Conservation (phyloP, 257 asterid genomes). For the Plantago major region DNA sequence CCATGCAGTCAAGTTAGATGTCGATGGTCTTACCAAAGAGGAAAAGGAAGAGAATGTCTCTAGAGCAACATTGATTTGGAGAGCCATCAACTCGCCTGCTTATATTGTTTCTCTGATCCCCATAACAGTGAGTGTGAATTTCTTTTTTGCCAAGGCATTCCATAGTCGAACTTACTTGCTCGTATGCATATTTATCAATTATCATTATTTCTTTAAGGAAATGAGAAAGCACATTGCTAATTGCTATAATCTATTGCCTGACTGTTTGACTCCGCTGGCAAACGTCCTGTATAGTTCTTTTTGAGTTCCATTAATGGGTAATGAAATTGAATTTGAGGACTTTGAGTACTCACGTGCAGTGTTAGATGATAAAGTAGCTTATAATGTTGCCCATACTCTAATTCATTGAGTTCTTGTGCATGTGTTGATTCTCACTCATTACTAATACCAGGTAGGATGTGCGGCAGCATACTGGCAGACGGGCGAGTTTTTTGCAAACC, state of each 20-base stretch:
- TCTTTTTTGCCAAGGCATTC: neutral
- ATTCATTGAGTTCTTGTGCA: neutral
- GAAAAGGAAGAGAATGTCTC: constrained; percentile 29
- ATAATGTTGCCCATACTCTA: too few species aligned
- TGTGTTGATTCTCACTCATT: neutral
- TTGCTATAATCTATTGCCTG: too few species aligned
- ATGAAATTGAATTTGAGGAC: too few species aligned
- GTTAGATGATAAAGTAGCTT: too few species aligned
- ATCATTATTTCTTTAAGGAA: too few species aligned
- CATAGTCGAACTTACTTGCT: too few species aligned
- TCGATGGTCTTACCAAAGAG: constrained; percentile 21
- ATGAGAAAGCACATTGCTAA: too few species aligned
- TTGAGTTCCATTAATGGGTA: too few species aligned
- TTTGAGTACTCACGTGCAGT: too few species aligned
- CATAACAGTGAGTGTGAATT: constrained; percentile 50
- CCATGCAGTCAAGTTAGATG: neutral
- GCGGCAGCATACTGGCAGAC: constrained; percentile 88
- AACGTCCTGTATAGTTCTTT: too few species aligned
- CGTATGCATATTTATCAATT: too few species aligned
- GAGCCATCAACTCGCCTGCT: constrained; percentile 76
- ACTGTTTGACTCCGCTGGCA: too few species aligned
- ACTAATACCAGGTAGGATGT: constrained; percentile 60
- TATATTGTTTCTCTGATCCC: constrained; percentile 67
- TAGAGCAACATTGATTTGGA: constrained; percentile 69
- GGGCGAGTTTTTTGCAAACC: constrained; percentile 50